These are phyloP conservation scores for Mollisia scopiformis DNA, from an alignment of 2,329 filamentous ascomycete genomes.

Conservation along the genomic window DNA sequence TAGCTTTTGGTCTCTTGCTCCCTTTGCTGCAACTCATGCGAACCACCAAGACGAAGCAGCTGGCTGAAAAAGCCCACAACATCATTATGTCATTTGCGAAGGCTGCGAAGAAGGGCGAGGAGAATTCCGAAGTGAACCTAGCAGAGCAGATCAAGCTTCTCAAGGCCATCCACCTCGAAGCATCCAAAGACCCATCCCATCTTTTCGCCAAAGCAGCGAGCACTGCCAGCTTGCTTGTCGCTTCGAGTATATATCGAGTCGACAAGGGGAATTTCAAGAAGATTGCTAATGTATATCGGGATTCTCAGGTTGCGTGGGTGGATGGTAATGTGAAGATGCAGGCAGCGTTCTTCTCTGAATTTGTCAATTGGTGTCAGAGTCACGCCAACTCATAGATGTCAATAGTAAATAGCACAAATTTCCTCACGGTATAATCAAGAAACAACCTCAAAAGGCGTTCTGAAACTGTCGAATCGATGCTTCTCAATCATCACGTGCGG, in stretches of 20 bases:
- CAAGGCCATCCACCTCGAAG: constrained; percentile 68
- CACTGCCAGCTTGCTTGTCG: constrained; percentile 69
- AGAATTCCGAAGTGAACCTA: constrained; percentile 46
- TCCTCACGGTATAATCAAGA: too few relatives aligned
- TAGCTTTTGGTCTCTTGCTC: constrained; percentile 71
- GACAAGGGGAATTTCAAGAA: constrained; percentile 55
- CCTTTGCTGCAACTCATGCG: constrained; percentile 78
- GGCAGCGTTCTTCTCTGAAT: constrained; percentile 69
- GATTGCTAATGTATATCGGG: constrained; percentile 66
- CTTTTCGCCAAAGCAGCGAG: constrained; percentile 77
- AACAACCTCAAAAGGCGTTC: neutral
- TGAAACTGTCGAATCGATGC: too few relatives aligned
- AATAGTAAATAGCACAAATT: neutral
- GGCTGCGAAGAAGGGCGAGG: constrained; percentile 55
- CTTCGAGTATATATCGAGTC: constrained; percentile 59
- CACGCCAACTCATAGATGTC: constrained; percentile 35
- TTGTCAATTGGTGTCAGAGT: constrained; percentile 72
- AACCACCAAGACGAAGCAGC: constrained; percentile 74
- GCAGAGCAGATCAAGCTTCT: constrained; percentile 54
- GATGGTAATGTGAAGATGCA: constrained; percentile 62
- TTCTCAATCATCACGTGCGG: neutral
- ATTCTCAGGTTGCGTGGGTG: constrained; percentile 63
- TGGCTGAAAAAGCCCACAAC: constrained; percentile 73
- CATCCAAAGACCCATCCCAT: constrained; percentile 64
- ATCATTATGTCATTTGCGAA: constrained; percentile 75